Conservation (phyloP, 768 basidiomycete genomes). For the Lactarius deliciosus region DNA sequence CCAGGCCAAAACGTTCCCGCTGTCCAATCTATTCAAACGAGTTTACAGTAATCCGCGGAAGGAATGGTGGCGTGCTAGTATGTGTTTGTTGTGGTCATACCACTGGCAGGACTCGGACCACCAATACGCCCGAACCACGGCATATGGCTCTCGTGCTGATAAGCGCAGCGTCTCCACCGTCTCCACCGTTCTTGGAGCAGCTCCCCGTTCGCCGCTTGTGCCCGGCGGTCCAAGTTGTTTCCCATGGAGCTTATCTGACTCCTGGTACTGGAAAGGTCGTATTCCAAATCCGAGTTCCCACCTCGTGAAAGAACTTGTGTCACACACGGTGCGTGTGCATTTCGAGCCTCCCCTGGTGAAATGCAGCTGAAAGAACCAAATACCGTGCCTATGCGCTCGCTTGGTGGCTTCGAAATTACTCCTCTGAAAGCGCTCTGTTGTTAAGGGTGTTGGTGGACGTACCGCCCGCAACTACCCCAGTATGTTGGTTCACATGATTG, state of each 20-base stretch:
- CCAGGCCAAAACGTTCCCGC: background rate
- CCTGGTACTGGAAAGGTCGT: background rate
- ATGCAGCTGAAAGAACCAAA: background rate
- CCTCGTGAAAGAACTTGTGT: background rate
- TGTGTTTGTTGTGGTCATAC: background rate
- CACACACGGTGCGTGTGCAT: background rate
- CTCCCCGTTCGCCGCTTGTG: background rate
- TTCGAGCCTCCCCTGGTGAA: conserved; percentile 1
- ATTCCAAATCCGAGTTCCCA: background rate
- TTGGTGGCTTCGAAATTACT: conserved; percentile 10
- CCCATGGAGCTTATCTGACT: background rate
- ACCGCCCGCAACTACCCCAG: background rate
- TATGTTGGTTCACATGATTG: background rate
- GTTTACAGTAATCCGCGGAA: background rate
- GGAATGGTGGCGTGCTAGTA: background rate
- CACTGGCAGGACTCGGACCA: background rate
- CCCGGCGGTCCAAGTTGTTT: background rate
- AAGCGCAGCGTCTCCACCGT: background rate
- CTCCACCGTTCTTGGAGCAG: background rate
- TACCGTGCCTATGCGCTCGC: background rate
- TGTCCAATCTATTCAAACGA: background rate
- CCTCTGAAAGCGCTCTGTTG: background rate
- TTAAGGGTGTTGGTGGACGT: background rate
- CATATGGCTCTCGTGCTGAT: background rate
- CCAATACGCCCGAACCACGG: background rate